A percentile compares a stretch with the other conserved stretches of the same genome.
phyloP scores from a whole-genome alignment of 805 yeast species.

The Metschnikowia aberdeeniae region DNA sequence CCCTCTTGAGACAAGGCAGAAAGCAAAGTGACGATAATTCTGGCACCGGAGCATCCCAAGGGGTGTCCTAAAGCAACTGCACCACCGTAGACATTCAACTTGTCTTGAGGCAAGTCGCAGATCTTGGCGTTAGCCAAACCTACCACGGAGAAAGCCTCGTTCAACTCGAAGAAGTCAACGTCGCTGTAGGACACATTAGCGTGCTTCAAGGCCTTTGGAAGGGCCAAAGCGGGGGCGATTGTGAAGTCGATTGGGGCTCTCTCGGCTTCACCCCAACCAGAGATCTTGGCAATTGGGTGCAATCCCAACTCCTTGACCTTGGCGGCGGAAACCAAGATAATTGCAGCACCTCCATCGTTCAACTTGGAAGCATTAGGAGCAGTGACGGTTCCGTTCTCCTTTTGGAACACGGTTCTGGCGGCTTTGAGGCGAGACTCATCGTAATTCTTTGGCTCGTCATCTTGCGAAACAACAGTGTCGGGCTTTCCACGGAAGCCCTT shows the following conservation, averaged over 20 bases:
- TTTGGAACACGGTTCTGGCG: conserved; percentile 93
- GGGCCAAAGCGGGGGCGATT: conserved; percentile 90
- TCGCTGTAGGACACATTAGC: conserved; percentile 63
- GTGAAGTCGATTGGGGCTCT: conserved; percentile 94
- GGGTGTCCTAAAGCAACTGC: conserved; percentile 96
- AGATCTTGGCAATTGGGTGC: conserved; percentile 83
- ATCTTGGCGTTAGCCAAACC: conserved; percentile 85
- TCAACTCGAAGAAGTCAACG: conserved; percentile 89
- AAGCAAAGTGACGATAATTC: conserved; percentile 82
- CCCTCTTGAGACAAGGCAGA: conserved; percentile 79
- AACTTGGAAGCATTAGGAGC: conserved; percentile 96
- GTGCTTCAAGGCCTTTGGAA: conserved; percentile 92
- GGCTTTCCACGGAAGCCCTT: conserved; percentile 90
- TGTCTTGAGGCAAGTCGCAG: conserved; percentile 55
- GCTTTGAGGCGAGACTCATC: conserved; percentile 70
- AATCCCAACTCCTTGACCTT: conserved; percentile 82
- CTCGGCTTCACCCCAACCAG: conserved; percentile 98
- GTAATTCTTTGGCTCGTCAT: conserved; percentile 80
- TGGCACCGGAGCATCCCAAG: conserved; percentile 93
- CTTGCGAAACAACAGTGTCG: conserved; percentile 62
- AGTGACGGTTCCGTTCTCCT: conserved; percentile 92
- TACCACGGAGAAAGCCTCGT: conserved; percentile 97
- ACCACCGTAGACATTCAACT: conserved; percentile 89
- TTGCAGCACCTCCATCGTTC: conserved; percentile 98
- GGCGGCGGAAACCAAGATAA: conserved; percentile 77